phyloP scores from a whole-genome alignment of 192 early-diverging fungal species.

The Lobosporangium transversale region DNA sequence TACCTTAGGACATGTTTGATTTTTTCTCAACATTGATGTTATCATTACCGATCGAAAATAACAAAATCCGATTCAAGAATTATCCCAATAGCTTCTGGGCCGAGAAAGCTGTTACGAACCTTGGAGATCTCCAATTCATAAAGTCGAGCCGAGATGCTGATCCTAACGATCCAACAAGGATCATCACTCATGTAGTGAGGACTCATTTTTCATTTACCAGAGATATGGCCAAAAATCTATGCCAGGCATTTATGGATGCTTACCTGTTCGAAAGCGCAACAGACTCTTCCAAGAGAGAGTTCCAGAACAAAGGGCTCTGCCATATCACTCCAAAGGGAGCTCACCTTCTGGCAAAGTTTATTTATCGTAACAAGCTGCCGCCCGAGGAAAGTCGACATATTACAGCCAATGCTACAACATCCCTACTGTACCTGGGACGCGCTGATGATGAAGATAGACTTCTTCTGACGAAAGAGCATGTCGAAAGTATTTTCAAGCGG shows the following conservation, averaged over 20 bases:
- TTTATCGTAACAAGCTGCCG: constrained; percentile 46
- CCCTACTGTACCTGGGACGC: constrained; percentile 54
- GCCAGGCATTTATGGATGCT: constrained; percentile 65
- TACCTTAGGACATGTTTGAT: constrained; percentile 67
- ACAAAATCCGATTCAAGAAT: constrained; percentile 59
- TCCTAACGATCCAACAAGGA: constrained; percentile 57
- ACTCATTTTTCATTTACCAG: constrained; percentile 66
- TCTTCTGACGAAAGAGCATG: constrained; percentile 41
- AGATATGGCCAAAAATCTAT: constrained; percentile 66
- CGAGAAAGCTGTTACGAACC: constrained; percentile 61
- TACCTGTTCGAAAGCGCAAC: constrained; percentile 55
- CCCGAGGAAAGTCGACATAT: constrained; percentile 40
- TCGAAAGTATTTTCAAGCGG: constrained; percentile 55
- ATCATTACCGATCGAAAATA: constrained; percentile 58
- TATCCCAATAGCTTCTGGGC: constrained; percentile 65
- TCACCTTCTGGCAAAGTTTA: constrained; percentile 60
- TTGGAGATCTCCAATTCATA: constrained; percentile 59
- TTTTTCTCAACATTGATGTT: constrained; percentile 65
- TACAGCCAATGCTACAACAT: constrained; percentile 44
- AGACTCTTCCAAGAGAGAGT: constrained; percentile 54
- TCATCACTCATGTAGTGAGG: constrained; percentile 62
- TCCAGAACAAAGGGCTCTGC: constrained; percentile 60
- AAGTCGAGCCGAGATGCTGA: constrained; percentile 59
- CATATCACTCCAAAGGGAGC: constrained; percentile 61
- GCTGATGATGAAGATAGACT: constrained; percentile 61